Evolutionary conservation across 73 alveolate genomes (phyloP), one percentile per base, ranked within the genome.

Genomic region (Uronychia binucleata): DNA sequence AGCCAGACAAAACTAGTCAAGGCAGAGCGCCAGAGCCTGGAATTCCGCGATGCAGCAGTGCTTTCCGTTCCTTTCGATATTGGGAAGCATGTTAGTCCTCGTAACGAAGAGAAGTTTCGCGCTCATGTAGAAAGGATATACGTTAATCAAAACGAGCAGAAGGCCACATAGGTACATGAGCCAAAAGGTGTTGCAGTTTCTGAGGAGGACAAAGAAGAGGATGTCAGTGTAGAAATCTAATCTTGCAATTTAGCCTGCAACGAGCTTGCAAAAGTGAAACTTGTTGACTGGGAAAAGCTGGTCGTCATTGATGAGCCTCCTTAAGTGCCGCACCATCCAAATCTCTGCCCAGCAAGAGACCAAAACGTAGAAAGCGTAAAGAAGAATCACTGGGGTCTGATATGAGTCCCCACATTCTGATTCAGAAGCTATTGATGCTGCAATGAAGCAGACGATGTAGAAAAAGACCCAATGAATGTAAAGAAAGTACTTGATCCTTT

Each of bases 151-250:
- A 0, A 77, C 84, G 1, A 83, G 59, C 59, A 67, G 28, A 19
- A 83, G 26, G 26, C 60, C 78, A 1, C 84, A 67, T 1, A 57
- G 31, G 26, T 29, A 14, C 90, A 83, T 74, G 78, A 83, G n/a
- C 5, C 1, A 1, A 30, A 0, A 46, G 31, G 1, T 1, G 19
- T 35, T 75, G 30, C 91, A 85, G 28, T 25, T 5, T 33, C 57
- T 28, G 0, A 85, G 74, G 25, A 67, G 33, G 25, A 77, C 57
- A 0, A 77, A 19, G 33, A 85, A 85, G 26, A 85, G 81, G 26
- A 85, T 76, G 34, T 85, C 91, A 1, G 91, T 85, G 81, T 77
- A 85, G 86, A 85, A 85, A 57, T 85, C 91, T 57, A 77, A 1
- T 57, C 91, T 85, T 19, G 86, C 91, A 34, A 77, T 19, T 58